phyloP scores from a whole-genome alignment of 208 protist species.

The Balamuthia mandrillaris region DNA sequence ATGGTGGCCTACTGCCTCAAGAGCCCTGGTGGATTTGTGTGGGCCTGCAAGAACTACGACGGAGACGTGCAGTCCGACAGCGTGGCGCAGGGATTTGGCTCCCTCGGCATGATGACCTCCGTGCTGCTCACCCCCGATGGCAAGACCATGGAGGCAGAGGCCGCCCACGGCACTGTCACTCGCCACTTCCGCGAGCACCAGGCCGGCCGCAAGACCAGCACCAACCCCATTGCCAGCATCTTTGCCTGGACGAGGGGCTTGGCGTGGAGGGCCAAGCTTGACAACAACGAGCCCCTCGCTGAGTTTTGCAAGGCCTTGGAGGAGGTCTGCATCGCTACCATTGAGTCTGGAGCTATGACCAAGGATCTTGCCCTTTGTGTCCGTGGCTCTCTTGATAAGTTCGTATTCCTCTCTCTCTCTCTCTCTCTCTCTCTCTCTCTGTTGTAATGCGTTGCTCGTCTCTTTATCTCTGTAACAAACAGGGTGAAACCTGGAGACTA shows the following conservation, averaged over 20 bases:
- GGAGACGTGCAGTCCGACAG: conserved; percentile 97
- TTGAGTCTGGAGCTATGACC: conserved; percentile 93
- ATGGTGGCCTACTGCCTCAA: conserved; percentile 84
- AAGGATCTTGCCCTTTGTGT: conserved; percentile 95
- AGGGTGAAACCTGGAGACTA: neutral
- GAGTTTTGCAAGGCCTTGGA: conserved; percentile 83
- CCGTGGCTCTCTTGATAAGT: conserved; percentile 68
- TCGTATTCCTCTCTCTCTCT: neutral
- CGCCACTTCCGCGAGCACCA: conserved; percentile 84
- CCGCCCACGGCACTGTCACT: conserved; percentile 89
- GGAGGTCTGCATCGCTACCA: conserved; percentile 81
- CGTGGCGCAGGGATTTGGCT: conserved; percentile 82
- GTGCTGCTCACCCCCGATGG: conserved; percentile 94
- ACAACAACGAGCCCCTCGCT: conserved; percentile 84
- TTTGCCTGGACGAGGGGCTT: conserved; percentile 95
- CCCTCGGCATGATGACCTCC: conserved; percentile 93
- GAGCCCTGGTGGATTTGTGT: conserved; percentile 84
- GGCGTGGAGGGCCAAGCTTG: conserved; percentile 89
- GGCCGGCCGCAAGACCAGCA: conserved; percentile 71
- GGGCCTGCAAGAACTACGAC: conserved; percentile 98
- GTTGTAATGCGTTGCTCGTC: neutral
- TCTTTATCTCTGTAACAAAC: neutral
- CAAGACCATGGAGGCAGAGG: conserved; percentile 94
- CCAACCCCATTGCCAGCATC: conserved; percentile 96
- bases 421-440: neutral